A percentile compares a stretch with the other conserved stretches of the same genome.
phyloP scores from a whole-genome alignment of 306 rosid species.

The Quercus ilex region DNA sequence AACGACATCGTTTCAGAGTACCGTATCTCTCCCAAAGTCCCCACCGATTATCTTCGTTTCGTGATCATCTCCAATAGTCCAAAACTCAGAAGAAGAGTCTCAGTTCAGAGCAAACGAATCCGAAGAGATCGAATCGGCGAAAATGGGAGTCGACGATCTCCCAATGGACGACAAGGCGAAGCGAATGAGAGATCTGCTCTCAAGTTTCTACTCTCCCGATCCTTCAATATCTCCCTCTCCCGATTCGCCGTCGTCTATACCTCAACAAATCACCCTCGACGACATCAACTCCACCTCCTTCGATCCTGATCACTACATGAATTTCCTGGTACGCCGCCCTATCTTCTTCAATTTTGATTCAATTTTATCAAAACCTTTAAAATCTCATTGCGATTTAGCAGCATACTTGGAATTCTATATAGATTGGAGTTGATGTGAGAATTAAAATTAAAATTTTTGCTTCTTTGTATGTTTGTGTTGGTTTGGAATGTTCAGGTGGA shows the following conservation, averaged over 20 bases:
- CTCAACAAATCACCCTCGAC: constrained; percentile 53
- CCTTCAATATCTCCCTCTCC: constrained; percentile 54
- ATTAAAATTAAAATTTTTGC: neutral
- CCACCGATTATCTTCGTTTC: too few species aligned
- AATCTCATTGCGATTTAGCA: neutral
- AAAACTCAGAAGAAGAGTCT: constrained; percentile 16
- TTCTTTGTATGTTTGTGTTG: neutral
- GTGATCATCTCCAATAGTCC: neutral
- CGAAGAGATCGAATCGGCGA: neutral
- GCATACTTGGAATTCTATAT: too few species aligned
- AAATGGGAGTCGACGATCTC: constrained; percentile 61
- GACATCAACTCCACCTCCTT: constrained; percentile 77
- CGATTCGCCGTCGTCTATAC: constrained; percentile 8
- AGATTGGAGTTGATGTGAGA: neutral
- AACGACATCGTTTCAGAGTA: too few species aligned
- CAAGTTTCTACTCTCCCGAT: constrained; percentile 92
- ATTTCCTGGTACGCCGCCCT: constrained; percentile 50
- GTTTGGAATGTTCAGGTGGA: constrained; percentile 40
- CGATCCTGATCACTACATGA: constrained; percentile 87
- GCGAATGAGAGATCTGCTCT: constrained; percentile 89
- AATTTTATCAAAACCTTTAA: too few species aligned
- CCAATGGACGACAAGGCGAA: constrained; percentile 81
- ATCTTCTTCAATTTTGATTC: neutral
- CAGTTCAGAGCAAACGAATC: neutral
- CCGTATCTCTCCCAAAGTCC: too few species aligned